These are phyloP conservation scores for Medicago ruthenica DNA, from an alignment of 306 rosid genomes.

Conservation along the genomic window DNA sequence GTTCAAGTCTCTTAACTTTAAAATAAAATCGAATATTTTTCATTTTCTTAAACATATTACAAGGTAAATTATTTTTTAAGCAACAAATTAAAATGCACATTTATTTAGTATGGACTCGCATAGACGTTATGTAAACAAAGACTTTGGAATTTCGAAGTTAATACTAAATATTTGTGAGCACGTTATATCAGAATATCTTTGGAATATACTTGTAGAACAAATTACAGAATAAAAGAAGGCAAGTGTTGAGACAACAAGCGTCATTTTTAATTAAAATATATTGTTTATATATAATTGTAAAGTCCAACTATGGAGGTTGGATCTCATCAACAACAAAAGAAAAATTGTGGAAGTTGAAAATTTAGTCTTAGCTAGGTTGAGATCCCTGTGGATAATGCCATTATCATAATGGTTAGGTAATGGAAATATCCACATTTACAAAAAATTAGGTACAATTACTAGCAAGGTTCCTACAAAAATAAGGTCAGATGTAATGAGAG, in stretches of 20 bases:
- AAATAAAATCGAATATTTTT: not conserved
- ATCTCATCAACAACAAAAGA: too few species aligned
- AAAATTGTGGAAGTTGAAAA: too few species aligned
- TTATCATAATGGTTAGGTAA: too few species aligned
- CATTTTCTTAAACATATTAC: not conserved
- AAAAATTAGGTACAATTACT: too few species aligned
- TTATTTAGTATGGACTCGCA: not conserved
- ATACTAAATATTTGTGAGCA: not conserved
- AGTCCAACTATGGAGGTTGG: too few species aligned
- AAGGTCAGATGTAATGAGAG: too few species aligned
- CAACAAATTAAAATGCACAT: not conserved
- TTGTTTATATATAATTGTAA: too few species aligned
- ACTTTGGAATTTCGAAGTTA: not conserved
- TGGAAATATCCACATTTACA: too few species aligned
- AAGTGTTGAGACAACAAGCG: not conserved
- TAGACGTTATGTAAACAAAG: not conserved
- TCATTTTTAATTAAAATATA: not conserved
- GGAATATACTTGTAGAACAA: constrained; percentile 31
- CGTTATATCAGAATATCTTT: constrained; percentile 39
- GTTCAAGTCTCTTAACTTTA: too few species aligned
- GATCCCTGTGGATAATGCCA: too few species aligned
- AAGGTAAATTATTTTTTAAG: not conserved
- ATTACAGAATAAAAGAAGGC: not conserved
- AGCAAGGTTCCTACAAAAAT: too few species aligned
- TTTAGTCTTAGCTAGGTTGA: too few species aligned